Evolutionary conservation across 1,139 yeast species (phyloP), one percentile per base, ranked within the genome.

Genomic region (Saccharomycopsis hybrid): DNA sequence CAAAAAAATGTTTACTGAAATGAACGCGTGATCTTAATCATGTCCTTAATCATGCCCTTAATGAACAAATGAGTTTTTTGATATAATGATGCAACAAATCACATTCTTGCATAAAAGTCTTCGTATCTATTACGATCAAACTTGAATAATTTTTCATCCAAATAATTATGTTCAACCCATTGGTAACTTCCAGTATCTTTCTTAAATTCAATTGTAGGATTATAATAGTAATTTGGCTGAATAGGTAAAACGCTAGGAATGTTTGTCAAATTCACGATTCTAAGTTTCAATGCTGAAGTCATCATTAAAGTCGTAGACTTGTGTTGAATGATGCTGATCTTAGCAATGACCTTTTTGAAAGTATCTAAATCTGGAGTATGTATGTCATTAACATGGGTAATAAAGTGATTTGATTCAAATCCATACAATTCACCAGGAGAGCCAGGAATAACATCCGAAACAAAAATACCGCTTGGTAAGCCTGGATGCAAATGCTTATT

Each of bases 161-260:
- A 49, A 35, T 49, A 51, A 41, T 53, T 53, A 38, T 51, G 54
- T 35, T 51, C 53, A 13, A 69, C 65, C 88, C 89, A 82, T 55
- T 72, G 70, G 9, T 72, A 73, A 5, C 67, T 62, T 1, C 58
- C 63, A 9, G 58, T 59, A 55, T 74, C 72, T 58, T 74, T 76
- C 56, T 71, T 74, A 57, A 86, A 65, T 61, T 84, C 90, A 8
- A 78, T 73, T 0, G 96, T 88, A 42, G 95, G 95, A 73, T 86
- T 89, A 63, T 89, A 90, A 63, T 89, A 97, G 60, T 87, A 86
- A 63, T 87, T 87, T 1, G 95, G 87, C 65, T 88, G 88, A 60
- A 89, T 67, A 1, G 96, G 83, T 50, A 85, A 81, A 2, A 96
- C 96, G 59, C 81, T 77, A 11, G 96, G 96, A 28, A 87, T 80